Base-by-base conservation (phyloP, 2,329 filamentous ascomycete species). In the Alternaria sp. region DNA sequence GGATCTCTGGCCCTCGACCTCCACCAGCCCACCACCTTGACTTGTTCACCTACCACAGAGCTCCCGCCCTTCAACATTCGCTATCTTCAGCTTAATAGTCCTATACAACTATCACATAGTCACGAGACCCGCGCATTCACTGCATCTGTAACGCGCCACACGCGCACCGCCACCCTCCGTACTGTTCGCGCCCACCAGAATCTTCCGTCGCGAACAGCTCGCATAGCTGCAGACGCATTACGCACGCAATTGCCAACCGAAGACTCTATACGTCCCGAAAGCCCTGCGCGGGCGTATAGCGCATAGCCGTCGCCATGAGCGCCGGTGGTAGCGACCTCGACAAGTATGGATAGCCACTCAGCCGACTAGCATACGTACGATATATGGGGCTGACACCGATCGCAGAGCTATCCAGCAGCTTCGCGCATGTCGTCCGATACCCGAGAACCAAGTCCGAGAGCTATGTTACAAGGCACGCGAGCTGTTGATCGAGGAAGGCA, bases 401-500 rank as follows among this genome's bases (percentile, higher is more conserved):
- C 54, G 13, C 63, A 97, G 95, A 83, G 94, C 94, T 63, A 99
- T 99, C 78, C 91, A 93, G 80, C 94, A 97, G 82, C 86, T 99
- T 77, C 93, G 96, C 84, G 92, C 93, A 78, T 99, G 96, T 83
- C 92, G 94, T 66, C 94, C 95, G 59, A 99, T 99, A 72, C 95
- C 96, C 66, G 96, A 99, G 84, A 86, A 90, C 44, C 93, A 98
- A 83, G 96, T 99, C 65, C 91, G 95, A 78, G 95, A 99, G 83
- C 87, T 99, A 73, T 98, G 96, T 83, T 95, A 97, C 86, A 97
- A 97, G 79, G 96, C 96, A 56, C 89, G 96, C 68, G 96, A 99
- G 84, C 87, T 99, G 58, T 84, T 99, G 69, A 97, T 99, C 66
- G 96, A 98, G 81, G 96, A 99, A 83, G 95, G 93, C 69, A 98